Base-by-base conservation (phyloP, 305 asterid species). In the Fraxinus baroniana region DNA sequence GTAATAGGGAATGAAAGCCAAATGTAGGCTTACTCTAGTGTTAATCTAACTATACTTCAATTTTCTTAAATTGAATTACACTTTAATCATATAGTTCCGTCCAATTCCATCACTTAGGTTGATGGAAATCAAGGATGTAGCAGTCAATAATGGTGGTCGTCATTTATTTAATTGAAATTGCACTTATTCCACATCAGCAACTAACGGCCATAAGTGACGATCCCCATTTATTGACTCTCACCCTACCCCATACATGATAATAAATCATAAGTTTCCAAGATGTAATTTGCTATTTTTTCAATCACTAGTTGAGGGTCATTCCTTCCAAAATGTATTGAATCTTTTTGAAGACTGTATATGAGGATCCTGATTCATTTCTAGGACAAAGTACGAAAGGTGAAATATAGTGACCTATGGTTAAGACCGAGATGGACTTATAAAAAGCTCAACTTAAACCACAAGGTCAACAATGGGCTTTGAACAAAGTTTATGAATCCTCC, bases 301-400 rank as follows among this genome's bases (percentile, higher is more conserved):
- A 66, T 66, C 74, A 77, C 60, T 28, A 41, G 68, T 35, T 39
- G 78, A 37, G 70, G 68, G 73, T 20, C 55, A 55, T 52, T 73
- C 46, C 36, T 15, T 73, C 70, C 32, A n/a, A 24, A 41, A 28
- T 12, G n/a, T 74, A 24, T 18, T 77, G 24, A 77, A 68, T 77
- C 44, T 77, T 52, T 73, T 66, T 35, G 70, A 76, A 68, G 75
- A 35, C 28, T 36, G 79, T 15, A 32, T 18, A 33, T 39, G 73
- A 71, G 70, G 74, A 76, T 70, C 41, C 41, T 32, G 66, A 49
- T 32, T 68, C 9, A 28, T 68, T 68, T 30, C 7, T 4, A 28
- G 37, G 74, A 68, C 74, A 68, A 68, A 12, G 74, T 68, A 12
- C 1, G 37, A 28, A 68, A 28, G 33, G 72, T 62, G 72, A 62